Percentiles rank a stretch among this genome's conserved stretches.
phyloP scores from a whole-genome alignment of 202 grass and related monocot genomes.

The Bolboschoenoplectus hybrid region DNA sequence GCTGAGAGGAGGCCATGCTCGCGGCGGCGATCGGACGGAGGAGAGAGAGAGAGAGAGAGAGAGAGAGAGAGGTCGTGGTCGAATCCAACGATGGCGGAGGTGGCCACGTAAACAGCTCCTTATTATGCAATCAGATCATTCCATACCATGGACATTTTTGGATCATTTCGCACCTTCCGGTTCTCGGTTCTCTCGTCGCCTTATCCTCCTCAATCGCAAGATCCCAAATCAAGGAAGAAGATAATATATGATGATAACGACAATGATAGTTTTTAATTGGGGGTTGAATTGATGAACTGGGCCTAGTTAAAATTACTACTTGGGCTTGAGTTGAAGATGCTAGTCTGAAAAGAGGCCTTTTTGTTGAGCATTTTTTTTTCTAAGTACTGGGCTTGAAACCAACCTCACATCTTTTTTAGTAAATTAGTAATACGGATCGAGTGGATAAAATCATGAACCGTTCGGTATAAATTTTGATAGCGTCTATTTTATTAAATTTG shows the following conservation, averaged over 20 bases:
- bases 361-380: background rate
- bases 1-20: constrained; percentile 36
- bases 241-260: background rate
- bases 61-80: background rate
- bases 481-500: too few species aligned
- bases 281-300: background rate
- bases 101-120: constrained; percentile 31
- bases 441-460: too few species aligned
- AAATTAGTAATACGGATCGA: too few species aligned
- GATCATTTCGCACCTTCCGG: background rate
- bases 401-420: too few species aligned
- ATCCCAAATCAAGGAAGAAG: constrained; percentile 2
- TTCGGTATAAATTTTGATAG: too few species aligned
- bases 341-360: background rate
- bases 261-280: too few species aligned
- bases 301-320: background rate
- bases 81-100: constrained; percentile 28
- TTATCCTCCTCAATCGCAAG: background rate
- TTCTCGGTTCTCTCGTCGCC: background rate
- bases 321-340: background rate
- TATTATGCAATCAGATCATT: background rate
- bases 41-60: background rate
- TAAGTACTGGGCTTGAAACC: too few species aligned
- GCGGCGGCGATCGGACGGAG: constrained; percentile 24
- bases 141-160: background rate